Evolutionary conservation across 23 red algal genomes (phyloP), one percentile per base, ranked within the genome.

Genomic region (Gracilaria vermiculophylla): DNA sequence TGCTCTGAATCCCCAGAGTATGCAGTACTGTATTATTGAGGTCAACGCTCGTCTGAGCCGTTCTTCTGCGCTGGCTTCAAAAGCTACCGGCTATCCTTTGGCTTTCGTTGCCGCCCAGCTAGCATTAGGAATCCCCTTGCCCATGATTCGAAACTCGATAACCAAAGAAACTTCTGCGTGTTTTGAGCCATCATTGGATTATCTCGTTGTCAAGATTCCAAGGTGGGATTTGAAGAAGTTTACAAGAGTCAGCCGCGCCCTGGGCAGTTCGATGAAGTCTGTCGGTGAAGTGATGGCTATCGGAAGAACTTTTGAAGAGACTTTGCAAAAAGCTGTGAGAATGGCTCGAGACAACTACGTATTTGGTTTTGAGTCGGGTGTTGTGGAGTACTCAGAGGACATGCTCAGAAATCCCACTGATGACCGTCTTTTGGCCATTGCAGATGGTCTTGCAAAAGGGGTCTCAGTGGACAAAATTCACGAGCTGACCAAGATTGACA

Each of bases 211-310:
- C 24, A 99, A 99, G 69, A 89, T 99, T 35, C 97, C 92, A 0
- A 88, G 97, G 10, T 99, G 97, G 97, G 97, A 99, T 42, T 58
- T 99, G 77, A 94, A 89, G 50, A 99, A 99, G 51, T 99, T 99
- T 64, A 87, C 87, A 6, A 61, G 97, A 28, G 93, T 99, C 8
- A 91, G 76, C 43, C 87, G 73, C 20, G 52, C 83, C 14, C 88
- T 99, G 10, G 97, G 97, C 28, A 94, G 92, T 36, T 90, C 97
- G 2, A 99, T 99, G 97, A 99, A 99, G 93, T 95, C 92, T 23
- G 97, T 99, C 21, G 93, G 97, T 8, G 97, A 99, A 83, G 97
- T 95, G 0, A 99, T 99, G 97, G 83, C 92, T 17, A 99, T 99
- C 58, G 97, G 97, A 36, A 73, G 97, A 20, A 99, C 76, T 53